phyloP scores from a whole-genome alignment of 345 rosid genomes.

The Salix dunnii region DNA sequence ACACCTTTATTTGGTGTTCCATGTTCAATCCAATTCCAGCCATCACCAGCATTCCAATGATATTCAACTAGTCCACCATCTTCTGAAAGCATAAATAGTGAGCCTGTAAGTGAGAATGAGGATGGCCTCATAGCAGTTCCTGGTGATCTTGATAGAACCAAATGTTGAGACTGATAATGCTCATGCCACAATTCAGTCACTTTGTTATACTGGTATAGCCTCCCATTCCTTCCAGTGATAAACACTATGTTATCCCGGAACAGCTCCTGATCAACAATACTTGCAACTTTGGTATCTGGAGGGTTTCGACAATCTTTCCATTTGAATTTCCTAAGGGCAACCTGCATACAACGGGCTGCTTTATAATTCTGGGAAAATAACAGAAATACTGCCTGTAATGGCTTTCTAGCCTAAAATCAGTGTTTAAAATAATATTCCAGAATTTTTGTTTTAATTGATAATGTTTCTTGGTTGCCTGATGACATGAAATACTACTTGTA shows the following conservation, averaged over 20 bases:
- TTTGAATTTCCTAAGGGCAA: constrained; percentile 50
- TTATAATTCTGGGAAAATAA: not conserved
- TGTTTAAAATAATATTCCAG: not conserved
- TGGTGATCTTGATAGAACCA: constrained; percentile 43
- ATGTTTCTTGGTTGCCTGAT: not conserved
- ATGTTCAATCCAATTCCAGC: constrained; percentile 71
- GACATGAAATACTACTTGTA: not conserved
- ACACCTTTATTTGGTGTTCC: constrained; percentile 57
- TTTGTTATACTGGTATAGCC: constrained; percentile 61
- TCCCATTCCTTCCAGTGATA: constrained; percentile 43
- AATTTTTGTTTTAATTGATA: not conserved
- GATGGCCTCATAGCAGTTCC: constrained; percentile 53
- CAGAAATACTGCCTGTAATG: not conserved
- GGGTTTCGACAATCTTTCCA: constrained; percentile 67
- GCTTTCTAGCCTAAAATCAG: not conserved
- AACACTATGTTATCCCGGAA: constrained; percentile 54
- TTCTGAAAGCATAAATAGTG: constrained; percentile 60
- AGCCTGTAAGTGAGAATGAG: constrained; percentile 43
- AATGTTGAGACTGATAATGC: constrained; percentile 63
- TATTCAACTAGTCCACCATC: constrained; percentile 64
- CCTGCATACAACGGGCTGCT: constrained; percentile 28
- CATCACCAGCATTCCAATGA: constrained; percentile 58
- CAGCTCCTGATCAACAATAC: constrained; percentile 59
- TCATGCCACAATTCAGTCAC: constrained; percentile 62
- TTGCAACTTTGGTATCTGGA: constrained; percentile 45